These are phyloP conservation scores for Pilaira anomala DNA, from an alignment of 192 early-diverging fungal genomes.

Conservation along the genomic window DNA sequence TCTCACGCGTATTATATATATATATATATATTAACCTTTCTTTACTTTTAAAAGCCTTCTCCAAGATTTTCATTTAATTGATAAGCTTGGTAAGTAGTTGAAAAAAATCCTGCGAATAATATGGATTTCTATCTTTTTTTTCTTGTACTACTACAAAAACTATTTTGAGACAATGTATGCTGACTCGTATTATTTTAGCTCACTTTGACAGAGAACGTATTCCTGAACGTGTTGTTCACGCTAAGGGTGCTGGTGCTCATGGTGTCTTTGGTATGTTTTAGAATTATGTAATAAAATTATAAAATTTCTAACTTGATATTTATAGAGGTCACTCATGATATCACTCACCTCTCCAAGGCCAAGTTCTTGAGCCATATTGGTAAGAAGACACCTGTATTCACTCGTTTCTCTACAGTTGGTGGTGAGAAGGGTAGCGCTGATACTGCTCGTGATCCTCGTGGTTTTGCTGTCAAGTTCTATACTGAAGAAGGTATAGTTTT, in stretches of 20 bases:
- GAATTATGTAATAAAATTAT: neutral
- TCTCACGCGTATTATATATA: no score
- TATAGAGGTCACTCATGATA: slow-evolving; percentile 67
- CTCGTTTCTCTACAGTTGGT: slow-evolving; percentile 77
- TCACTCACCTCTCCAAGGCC: slow-evolving; percentile 66
- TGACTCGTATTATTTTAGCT: slow-evolving; percentile 24
- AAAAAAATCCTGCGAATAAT: neutral
- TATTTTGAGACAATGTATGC: neutral
- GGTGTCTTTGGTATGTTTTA: slow-evolving; percentile 61
- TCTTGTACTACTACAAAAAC: no score
- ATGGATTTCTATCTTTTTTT: no score
- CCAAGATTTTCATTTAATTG: slow-evolving; percentile 75
- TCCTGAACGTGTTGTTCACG: slow-evolving; percentile 85
- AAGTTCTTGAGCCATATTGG: slow-evolving; percentile 68
- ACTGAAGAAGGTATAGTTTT: slow-evolving; percentile 62
- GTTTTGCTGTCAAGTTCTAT: slow-evolving; percentile 83
- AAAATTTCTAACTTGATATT: neutral
- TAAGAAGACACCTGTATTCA: slow-evolving; percentile 78
- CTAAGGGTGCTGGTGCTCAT: slow-evolving; percentile 80
- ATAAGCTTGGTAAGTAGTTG: slow-evolving; percentile 50
- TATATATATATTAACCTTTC: no score
- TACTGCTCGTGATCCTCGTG: slow-evolving; percentile 77
- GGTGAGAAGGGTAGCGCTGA: slow-evolving; percentile 74
- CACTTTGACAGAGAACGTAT: slow-evolving; percentile 87
- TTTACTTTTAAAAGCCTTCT: slow-evolving; percentile 32